Conservation (phyloP, 2,329 filamentous ascomycete genomes). For the Pseudogymnoascus sp. region DNA sequence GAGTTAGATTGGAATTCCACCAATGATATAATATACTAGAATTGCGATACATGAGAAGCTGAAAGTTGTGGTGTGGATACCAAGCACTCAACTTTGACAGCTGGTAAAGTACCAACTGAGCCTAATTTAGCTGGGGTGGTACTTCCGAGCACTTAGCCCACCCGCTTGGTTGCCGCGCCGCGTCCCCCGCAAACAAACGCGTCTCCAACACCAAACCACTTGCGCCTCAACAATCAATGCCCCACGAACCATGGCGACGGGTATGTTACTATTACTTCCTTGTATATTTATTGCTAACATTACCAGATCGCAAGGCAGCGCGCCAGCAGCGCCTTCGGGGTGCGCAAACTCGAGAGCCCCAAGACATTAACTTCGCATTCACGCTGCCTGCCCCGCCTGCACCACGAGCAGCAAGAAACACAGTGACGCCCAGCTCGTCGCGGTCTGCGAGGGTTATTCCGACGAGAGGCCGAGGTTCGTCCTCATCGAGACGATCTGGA, state of each 20-base stretch:
- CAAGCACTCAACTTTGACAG: neutral
- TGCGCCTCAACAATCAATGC: constrained; percentile 3
- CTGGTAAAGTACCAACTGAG: neutral
- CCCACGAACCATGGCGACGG: neutral
- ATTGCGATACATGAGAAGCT: neutral
- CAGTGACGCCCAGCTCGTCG: constrained; percentile 10
- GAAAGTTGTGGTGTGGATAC: neutral
- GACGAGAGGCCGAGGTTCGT: constrained; percentile 22
- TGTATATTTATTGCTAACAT: neutral
- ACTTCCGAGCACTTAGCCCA: neutral
- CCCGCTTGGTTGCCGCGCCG: neutral
- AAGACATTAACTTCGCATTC: constrained; percentile 53
- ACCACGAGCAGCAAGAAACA: constrained; percentile 8
- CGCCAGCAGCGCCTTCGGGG: constrained; percentile 59
- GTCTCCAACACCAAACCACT: neutral
- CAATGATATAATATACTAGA: too few species aligned
- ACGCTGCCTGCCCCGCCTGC: constrained; percentile 34
- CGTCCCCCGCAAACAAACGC: constrained; percentile 8
- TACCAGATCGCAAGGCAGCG: constrained; percentile 49
- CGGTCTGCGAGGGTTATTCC: constrained; percentile 21
- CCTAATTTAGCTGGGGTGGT: neutral
- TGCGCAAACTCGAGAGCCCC: constrained; percentile 44
- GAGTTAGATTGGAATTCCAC: too few species aligned
- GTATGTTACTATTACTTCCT: neutral
- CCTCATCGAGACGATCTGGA: constrained; percentile 7